Base-by-base conservation (phyloP, 2,329 filamentous ascomycete genomes). In the Colletotrichum tofieldiae region DNA sequence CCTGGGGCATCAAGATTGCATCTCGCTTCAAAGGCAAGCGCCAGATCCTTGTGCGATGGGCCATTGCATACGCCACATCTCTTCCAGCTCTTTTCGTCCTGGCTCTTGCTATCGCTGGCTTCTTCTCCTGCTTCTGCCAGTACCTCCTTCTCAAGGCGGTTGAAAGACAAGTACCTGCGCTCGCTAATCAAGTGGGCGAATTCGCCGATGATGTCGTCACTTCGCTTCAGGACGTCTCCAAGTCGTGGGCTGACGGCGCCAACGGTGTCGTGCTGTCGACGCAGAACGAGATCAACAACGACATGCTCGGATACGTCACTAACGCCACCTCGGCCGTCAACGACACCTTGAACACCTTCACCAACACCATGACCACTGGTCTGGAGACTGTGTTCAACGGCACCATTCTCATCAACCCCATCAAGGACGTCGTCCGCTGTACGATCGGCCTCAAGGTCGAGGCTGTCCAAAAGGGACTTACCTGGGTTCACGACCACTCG, bases 401-500 rank as follows among this genome's bases (percentile, higher is more conserved):
- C 58, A 98, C 96, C 0, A 84, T 95, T 52, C 91, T 98, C 54
- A 89, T 94, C 75, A 89, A 92, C 37, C 93, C 95, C 0, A 92
- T 98, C 77, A 87, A 91, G 77, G 92, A 94, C 54, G 90, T 98
- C 43, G 88, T 98, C 74, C 89, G 94, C 79, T 98, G 96, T 79
- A 87, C 98, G n/a, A 90, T 98, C 75, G 91, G 92, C 9, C 87
- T 97, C 78, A 98, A 98, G 85, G 88, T 98, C 74, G 91, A 93
- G 75, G 89, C 91, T 29, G 90, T 99, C 75, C 91, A 98, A 81
- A 92, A 93, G 78, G 96, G 93, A 16, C 87, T 98, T n/a, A 97
- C 94, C 0, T 99, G 96, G 96, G 93, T 98, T 14, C 90, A 93
- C 77, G 92, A 98, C 76, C 86, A 98, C 79, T 94, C 96, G 4